Evolutionary conservation across 2,329 filamentous ascomycete species (phyloP), one percentile per base, ranked within the genome.

Genomic region (Ceratocystis eucalypticola): DNA sequence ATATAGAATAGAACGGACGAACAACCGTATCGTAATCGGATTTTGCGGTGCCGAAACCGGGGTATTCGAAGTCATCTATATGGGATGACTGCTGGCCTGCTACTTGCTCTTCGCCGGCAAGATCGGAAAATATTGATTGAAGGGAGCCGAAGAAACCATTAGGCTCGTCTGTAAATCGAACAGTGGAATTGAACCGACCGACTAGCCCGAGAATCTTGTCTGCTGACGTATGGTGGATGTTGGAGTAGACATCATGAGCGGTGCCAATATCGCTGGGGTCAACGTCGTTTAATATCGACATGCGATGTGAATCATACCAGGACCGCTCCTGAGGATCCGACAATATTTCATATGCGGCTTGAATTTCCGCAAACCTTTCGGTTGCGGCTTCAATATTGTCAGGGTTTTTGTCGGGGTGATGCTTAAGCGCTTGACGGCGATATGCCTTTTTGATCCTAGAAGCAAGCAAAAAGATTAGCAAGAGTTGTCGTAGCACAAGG

Each of bases 241-340:
- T 87, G 70, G 87, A 76, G 70, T 80, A 82, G 57, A 87, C 85
- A 70, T 84, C 85, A 65, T 83, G 79, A 45, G 79, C 80, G 61
- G 77, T 76, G 22, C 76, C 77, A 46, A 74, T 75, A 33, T 75
- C 76, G 33, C 75, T 74, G 41, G 74, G 70, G 65, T 85, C 83
- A 67, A 83, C 80, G 48, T 87, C 88, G 37, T 83, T 82, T 69
- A 97, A 78, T 69, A 97, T 95, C 63, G 88, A 86, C 71, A 91
- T 87, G 68, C 91, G 87, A 74, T 99, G 94, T 2, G 91, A 91
- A 76, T 99, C 93, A 77, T 99, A 99, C 94, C 94, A 99, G 41
- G 92, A 88, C 71, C 94, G 85, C 75, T 99, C 94, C 74, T 99
- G 93, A 10, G 91, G 86, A 74, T 99, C 94, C 1, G 92, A 96